These are phyloP conservation scores for Jackrogersella multiformis DNA, from an alignment of 495 filamentous ascomycete species.

Conservation along the genomic window DNA sequence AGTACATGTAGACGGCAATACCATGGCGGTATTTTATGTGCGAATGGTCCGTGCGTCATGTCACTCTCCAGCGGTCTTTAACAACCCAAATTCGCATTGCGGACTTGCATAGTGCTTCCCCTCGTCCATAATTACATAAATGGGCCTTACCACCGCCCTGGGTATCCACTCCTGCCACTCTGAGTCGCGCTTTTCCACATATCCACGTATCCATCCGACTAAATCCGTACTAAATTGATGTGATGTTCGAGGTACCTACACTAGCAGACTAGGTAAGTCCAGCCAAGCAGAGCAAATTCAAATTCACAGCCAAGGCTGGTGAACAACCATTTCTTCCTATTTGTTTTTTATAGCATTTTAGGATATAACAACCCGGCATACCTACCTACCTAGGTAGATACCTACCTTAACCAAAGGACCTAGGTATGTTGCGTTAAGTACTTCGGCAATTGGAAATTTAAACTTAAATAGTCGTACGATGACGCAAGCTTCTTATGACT, in stretches of 20 bases:
- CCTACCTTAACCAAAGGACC: too few relatives aligned
- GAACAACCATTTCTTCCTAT: background rate
- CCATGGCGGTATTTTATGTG: background rate
- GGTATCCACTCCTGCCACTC: conserved; percentile 39
- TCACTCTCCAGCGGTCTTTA: conserved; percentile 15
- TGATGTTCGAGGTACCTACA: too few relatives aligned
- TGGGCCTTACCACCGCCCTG: conserved; percentile 33
- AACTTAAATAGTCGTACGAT: conserved; percentile 33
- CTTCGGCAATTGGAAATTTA: too few relatives aligned
- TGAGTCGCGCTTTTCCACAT: conserved; percentile 21
- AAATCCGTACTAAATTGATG: background rate
- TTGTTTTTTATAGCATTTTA: background rate
- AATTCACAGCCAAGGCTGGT: conserved; percentile 17
- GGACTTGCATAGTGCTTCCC: conserved; percentile 38
- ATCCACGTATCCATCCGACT: conserved; percentile 1
- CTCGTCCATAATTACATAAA: conserved; percentile 42
- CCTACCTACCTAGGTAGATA: too few relatives aligned
- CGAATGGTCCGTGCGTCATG: conserved; percentile 9
- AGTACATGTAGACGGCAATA: conserved; percentile 9
- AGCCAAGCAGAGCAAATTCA: conserved; percentile 1
- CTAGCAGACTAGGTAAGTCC: too few relatives aligned
- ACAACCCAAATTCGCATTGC: conserved; percentile 23
- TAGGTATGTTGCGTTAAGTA: too few relatives aligned
- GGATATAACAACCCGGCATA: background rate
- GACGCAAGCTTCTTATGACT: conserved; percentile 32